These are phyloP conservation scores for Cryptococcus sp. DNA, from an alignment of 1,284 basidiomycete genomes.

Conservation along the genomic window DNA sequence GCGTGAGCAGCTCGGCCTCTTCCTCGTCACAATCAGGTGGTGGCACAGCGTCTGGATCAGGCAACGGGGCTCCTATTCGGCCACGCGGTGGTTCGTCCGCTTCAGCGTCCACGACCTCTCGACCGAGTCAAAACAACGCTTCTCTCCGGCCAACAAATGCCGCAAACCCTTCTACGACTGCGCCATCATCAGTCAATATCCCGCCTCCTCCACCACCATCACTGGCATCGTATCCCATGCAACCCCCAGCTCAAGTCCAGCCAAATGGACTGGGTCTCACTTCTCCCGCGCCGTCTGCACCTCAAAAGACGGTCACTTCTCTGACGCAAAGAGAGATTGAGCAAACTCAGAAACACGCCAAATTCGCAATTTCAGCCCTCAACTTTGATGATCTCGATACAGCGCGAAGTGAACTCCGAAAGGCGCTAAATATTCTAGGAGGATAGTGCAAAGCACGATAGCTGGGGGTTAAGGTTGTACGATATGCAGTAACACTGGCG, in stretches of 20 bases:
- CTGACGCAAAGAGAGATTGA: conserved; percentile 57
- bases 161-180: background rate
- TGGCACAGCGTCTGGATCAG: no score
- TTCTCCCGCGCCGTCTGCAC: conserved; percentile 16
- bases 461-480: background rate
- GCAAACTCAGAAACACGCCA: conserved; percentile 82
- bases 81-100: conserved; percentile 7
- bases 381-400: conserved; percentile 89
- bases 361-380: conserved; percentile 84
- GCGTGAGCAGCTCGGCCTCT: conserved; percentile 16
- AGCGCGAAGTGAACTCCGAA: conserved; percentile 73
- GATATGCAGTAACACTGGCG: no score
- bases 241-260: conserved; percentile 17
- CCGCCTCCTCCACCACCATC: conserved; percentile 38
- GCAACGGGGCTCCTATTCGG: conserved; percentile 1
- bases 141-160: background rate
- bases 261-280: conserved; percentile 23
- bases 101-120: conserved; percentile 1
- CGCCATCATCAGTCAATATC: conserved; percentile 9
- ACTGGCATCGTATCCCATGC: conserved; percentile 22
- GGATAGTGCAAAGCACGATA: conserved; percentile 16
- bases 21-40: conserved; percentile 3
- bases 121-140: background rate
- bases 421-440: conserved; percentile 72
- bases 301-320: conserved; percentile 11